Evolutionary conservation across 208 protist species (phyloP).

Genomic region (Trypanosomatidae sp.): DNA sequence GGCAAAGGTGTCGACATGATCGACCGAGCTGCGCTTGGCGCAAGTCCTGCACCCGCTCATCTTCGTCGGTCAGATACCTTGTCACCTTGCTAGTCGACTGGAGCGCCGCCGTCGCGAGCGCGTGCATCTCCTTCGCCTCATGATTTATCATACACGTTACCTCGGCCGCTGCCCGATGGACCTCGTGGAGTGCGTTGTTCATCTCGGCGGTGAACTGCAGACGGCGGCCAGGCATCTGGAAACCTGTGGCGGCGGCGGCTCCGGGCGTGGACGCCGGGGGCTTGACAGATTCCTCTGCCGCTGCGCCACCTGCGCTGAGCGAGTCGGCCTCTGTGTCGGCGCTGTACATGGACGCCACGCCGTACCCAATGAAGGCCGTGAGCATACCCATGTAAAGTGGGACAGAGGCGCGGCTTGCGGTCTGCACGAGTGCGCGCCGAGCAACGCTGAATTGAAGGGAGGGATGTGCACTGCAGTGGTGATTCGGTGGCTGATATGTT

Average conservation of each 20-base stretch:
- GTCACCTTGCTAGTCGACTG: not conserved
- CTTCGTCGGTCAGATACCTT: not conserved
- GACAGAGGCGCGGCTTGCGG: conserved; percentile 13
- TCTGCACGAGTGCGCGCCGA: conserved; percentile 23
- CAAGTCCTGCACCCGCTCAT: not conserved
- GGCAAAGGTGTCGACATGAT: conserved; percentile 11
- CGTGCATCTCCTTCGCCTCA: conserved; percentile 2
- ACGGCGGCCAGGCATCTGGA: not conserved
- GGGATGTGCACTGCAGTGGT: not conserved
- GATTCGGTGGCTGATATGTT: not conserved
- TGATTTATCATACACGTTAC: conserved; percentile 4
- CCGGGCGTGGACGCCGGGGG: not conserved
- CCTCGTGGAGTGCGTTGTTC: conserved; percentile 16
- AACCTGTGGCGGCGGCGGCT: not conserved
- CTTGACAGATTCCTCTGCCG: not conserved
- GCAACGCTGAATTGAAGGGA: conserved; percentile 8
- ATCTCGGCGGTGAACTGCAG: conserved; percentile 15
- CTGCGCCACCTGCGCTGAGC: not conserved
- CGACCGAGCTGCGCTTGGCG: conserved; percentile 1
- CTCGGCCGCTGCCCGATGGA: conserved; percentile 18
- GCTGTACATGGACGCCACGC: conserved; percentile 22
- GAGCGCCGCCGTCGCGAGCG: conserved; percentile 2
- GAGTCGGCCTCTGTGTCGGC: not conserved
- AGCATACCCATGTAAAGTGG: conserved; percentile 37
- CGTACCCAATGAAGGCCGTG: conserved; percentile 31